Percentiles rank a stretch among this genome's conserved stretches.
Conservation (phyloP, 2,329 filamentous ascomycete species). For the Ceratocystis cubensis region DNA sequence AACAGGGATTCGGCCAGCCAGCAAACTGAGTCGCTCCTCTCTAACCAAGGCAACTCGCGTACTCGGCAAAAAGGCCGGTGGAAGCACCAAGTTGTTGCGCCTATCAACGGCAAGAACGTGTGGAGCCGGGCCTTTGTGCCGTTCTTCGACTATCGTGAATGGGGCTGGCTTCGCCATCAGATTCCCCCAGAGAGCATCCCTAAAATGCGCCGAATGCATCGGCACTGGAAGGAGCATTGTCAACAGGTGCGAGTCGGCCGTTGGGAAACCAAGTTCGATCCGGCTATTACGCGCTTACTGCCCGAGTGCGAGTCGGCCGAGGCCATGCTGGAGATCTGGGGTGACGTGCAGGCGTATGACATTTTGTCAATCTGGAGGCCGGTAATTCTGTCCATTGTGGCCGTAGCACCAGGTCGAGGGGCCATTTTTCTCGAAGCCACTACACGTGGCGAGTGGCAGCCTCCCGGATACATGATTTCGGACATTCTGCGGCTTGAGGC, state of each 20-base stretch:
- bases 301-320: constrained; percentile 20
- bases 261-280: constrained; percentile 7
- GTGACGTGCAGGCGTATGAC: background rate
- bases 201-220: constrained; percentile 13
- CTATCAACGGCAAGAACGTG: constrained; percentile 4
- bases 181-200: constrained; percentile 6
- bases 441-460: constrained; percentile 13
- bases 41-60: background rate
- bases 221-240: constrained; percentile 22
- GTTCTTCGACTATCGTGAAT: constrained; percentile 20
- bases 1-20: background rate
- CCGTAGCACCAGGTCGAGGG: constrained; percentile 3
- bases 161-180: constrained; percentile 21
- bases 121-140: constrained; percentile 12
- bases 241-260: constrained; percentile 5
- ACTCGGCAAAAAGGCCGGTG: constrained; percentile 1
- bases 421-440: constrained; percentile 21
- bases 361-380: constrained; percentile 13
- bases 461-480: constrained; percentile 16
- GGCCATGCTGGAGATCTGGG: constrained; percentile 29
- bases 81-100: constrained; percentile 13
- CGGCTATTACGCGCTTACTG: background rate
- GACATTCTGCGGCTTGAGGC: constrained; percentile 14
- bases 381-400: constrained; percentile 9
- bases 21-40: background rate